Conservation (phyloP, 2,329 filamentous ascomycete species). For the Fusarium mangiferae region DNA sequence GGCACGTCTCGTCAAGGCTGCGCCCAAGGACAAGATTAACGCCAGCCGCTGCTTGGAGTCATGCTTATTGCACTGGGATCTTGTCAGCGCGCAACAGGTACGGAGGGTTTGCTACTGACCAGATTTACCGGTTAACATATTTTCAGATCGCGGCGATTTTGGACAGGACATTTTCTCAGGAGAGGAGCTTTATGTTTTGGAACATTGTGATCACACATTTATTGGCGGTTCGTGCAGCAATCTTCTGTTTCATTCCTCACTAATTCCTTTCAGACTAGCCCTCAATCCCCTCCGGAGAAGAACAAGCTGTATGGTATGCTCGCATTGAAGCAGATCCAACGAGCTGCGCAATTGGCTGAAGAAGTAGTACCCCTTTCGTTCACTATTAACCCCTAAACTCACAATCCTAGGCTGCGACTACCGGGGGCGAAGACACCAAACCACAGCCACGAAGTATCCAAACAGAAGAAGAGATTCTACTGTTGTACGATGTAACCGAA, state of each 20-base stretch:
- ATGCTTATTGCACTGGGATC: slow-evolving; percentile 65
- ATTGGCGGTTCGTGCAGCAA: slow-evolving; percentile 57
- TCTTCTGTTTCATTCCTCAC: neutral
- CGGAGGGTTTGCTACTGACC: neutral
- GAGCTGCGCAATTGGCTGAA: slow-evolving; percentile 58
- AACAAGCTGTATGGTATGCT: slow-evolving; percentile 63
- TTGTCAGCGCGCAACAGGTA: slow-evolving; percentile 67
- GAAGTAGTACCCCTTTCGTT: slow-evolving; percentile 49
- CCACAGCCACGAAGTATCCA: slow-evolving; percentile 49
- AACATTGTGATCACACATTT: slow-evolving; percentile 65
- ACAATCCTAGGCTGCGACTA: slow-evolving; percentile 31
- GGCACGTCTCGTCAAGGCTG: slow-evolving; percentile 62
- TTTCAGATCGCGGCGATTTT: slow-evolving; percentile 62
- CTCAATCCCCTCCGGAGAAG: slow-evolving; percentile 60
- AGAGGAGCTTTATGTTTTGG: slow-evolving; percentile 63
- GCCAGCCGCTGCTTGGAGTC: slow-evolving; percentile 60
- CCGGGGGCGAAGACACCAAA: slow-evolving; percentile 34
- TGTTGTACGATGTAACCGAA: slow-evolving; percentile 60
- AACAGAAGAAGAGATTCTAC: slow-evolving; percentile 61
- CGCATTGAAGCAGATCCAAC: slow-evolving; percentile 61
- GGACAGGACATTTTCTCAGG: slow-evolving; percentile 61
- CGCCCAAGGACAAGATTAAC: slow-evolving; percentile 57
- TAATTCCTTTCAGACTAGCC: slow-evolving; percentile 53
- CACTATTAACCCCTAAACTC: neutral
- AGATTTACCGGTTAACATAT: slow-evolving; percentile 3